Evolutionary conservation across 768 basidiomycete species (phyloP).

Genomic region (Fomitopsis pulvina): DNA sequence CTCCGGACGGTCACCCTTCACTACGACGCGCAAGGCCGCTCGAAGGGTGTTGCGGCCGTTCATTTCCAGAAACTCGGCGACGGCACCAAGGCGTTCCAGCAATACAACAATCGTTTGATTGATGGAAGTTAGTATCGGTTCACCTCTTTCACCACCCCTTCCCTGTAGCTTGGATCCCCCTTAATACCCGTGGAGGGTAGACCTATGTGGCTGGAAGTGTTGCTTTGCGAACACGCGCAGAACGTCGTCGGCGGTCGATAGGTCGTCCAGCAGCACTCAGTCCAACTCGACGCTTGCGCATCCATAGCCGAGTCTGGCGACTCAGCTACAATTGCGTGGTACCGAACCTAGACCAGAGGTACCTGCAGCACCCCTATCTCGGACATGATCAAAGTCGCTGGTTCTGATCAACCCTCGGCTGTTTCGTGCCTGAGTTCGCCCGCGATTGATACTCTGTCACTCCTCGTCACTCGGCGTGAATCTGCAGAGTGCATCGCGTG

Average conservation of each 20-base stretch:
- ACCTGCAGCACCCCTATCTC: not conserved
- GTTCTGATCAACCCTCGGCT: constrained; percentile 2
- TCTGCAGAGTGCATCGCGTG: not conserved
- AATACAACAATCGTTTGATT: constrained; percentile 98
- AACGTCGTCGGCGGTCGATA: not conserved
- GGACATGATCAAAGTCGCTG: not conserved
- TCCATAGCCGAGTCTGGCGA: not conserved
- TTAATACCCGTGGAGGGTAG: not conserved
- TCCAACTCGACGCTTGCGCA: not conserved
- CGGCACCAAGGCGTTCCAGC: constrained; percentile 84
- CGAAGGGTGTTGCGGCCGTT: constrained; percentile 87
- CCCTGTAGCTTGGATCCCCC: constrained; percentile 1
- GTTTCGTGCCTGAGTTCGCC: not conserved
- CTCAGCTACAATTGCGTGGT: not conserved
- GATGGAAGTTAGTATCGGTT: constrained; percentile 98
- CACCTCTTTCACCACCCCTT: constrained; percentile 24
- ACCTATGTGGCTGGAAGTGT: not conserved
- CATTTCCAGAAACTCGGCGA: constrained; percentile 83
- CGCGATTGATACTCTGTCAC: not conserved
- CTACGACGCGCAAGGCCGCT: constrained; percentile 79
- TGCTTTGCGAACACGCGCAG: not conserved
- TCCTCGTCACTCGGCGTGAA: not conserved
- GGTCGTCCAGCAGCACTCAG: too few species aligned
- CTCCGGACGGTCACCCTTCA: constrained; percentile 78
- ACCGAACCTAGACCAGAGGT: not conserved